These are phyloP conservation scores for Boletus rubescentipes DNA, from an alignment of 768 basidiomycete genomes.

Conservation along the genomic window DNA sequence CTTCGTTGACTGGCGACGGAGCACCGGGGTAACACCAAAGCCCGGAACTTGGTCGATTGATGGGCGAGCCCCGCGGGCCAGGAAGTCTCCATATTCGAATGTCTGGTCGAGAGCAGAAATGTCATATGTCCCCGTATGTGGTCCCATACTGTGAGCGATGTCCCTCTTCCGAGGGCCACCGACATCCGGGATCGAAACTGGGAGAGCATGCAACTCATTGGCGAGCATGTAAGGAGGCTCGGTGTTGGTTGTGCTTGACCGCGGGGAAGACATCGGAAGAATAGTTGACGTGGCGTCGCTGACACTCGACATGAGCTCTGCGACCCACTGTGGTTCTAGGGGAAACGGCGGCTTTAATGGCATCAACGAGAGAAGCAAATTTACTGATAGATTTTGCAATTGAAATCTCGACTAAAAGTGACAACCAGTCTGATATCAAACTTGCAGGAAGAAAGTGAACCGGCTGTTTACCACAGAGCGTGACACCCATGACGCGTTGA, in stretches of 20 bases:
- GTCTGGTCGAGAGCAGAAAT: background rate
- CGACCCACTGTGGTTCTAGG: background rate
- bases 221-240: background rate
- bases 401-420: slow-evolving; percentile 8
- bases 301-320: slow-evolving; percentile 16
- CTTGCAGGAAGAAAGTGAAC: background rate
- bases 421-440: slow-evolving; percentile 14
- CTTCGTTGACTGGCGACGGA: slow-evolving; percentile 44
- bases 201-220: background rate
- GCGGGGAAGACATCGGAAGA: slow-evolving; percentile 15
- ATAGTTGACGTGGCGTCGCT: slow-evolving; percentile 15
- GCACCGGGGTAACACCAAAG: slow-evolving; percentile 1
- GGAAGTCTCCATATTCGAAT: background rate
- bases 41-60: slow-evolving; percentile 1
- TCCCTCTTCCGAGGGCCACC: slow-evolving; percentile 23
- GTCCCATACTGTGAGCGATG: background rate
- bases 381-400: slow-evolving; percentile 2
- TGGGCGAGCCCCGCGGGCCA: background rate
- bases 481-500: background rate
- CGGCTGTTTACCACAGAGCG: too few relatives aligned
- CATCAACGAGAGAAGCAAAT: background rate
- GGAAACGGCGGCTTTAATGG: background rate
- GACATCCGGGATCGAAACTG: slow-evolving; percentile 12
- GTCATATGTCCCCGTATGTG: background rate
- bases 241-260: slow-evolving; percentile 4